Base-by-base conservation (phyloP, 805 yeast species). In the Barnettozyma sucrosica region DNA sequence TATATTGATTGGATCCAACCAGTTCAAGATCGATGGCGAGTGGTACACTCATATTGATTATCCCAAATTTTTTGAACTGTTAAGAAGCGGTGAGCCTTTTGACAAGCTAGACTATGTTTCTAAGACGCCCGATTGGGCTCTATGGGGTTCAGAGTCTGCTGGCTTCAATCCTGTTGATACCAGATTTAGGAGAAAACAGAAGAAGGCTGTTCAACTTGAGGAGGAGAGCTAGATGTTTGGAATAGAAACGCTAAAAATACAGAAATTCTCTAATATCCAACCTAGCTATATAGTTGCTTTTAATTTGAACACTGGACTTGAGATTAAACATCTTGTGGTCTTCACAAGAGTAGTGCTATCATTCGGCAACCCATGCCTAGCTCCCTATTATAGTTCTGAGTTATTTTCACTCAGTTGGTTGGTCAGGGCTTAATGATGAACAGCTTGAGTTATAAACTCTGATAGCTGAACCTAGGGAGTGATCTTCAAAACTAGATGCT, bases 41-140 rank as follows among this genome's bases (percentile, higher is more conserved):
- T 89, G 97, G 97, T 76, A 79, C 64, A 89, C 97, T 1, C 97
- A 89, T 63, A 89, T 89, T 46, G 85, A 89, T 65, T 90, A 89
- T 62, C 76, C 79, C 4, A 79, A 70, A 51, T 89, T 84, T 63
- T 90, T 89, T 59, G 76, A 81, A 58, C 68, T 89, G 46, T 71
- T 88, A 46, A 76, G 76, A 52, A 62, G 66, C 32, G 95, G 95
- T 1, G 64, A 70, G 49, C 76, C 75, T 16, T 89, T 89, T 63
- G 79, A 75, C 18, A 90, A 89, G 45, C 67, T 87, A 75, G 97
- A 90, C 57, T 89, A 89, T 63, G 71, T 84, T 25, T 72, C 81
- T 14, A 82, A 81, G 55, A 89, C 97, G 0, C 96, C 97, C 0
- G 79, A 75, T 26, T 89, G 96, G 96, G 97, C 97, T 0, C 75